These are phyloP conservation scores for Aristolochia contorta DNA, from an alignment of 164 flowering plant species.

Conservation along the genomic window DNA sequence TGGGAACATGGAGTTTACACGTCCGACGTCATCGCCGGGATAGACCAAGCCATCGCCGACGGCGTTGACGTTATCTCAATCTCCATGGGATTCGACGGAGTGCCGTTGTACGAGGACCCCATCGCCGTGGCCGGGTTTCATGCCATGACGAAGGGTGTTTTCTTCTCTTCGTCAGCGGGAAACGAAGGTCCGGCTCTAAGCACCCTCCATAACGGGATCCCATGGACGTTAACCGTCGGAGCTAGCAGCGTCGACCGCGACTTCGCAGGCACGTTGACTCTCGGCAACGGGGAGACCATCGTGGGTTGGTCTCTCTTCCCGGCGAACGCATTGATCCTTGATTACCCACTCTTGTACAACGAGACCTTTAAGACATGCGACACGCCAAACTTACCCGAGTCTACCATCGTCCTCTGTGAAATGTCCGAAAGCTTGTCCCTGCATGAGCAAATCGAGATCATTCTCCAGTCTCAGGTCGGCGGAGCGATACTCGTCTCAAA, in stretches of 20 bases:
- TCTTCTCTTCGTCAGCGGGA: slow-evolving; percentile 39
- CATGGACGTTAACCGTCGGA: slow-evolving; percentile 37
- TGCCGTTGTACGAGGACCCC: slow-evolving; percentile 29
- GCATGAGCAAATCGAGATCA: neutral
- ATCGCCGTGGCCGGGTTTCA: slow-evolving; percentile 40
- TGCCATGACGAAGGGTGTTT: slow-evolving; percentile 38
- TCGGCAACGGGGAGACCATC: slow-evolving; percentile 23
- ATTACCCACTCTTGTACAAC: neutral
- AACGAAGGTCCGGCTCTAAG: slow-evolving; percentile 18
- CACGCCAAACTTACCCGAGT: neutral
- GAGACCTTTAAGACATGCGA: neutral
- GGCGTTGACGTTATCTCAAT: slow-evolving; percentile 63
- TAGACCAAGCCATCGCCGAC: slow-evolving; percentile 50
- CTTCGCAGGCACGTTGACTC: slow-evolving; percentile 20
- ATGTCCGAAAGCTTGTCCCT: slow-evolving; percentile 19
- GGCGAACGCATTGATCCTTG: neutral
- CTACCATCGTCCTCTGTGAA: slow-evolving; percentile 17
- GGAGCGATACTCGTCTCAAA: neutral
- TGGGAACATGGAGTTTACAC: slow-evolving; percentile 18
- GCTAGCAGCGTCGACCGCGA: slow-evolving; percentile 36
- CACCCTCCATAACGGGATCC: slow-evolving; percentile 25
- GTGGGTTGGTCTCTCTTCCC: neutral
- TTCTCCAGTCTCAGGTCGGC: neutral
- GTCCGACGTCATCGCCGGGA: slow-evolving; percentile 45
- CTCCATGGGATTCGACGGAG: slow-evolving; percentile 28